A percentile compares a stretch with the other conserved stretches of the same genome.
phyloP scores from a whole-genome alignment of 179 eudicot species.

The Silene noctiflora region DNA sequence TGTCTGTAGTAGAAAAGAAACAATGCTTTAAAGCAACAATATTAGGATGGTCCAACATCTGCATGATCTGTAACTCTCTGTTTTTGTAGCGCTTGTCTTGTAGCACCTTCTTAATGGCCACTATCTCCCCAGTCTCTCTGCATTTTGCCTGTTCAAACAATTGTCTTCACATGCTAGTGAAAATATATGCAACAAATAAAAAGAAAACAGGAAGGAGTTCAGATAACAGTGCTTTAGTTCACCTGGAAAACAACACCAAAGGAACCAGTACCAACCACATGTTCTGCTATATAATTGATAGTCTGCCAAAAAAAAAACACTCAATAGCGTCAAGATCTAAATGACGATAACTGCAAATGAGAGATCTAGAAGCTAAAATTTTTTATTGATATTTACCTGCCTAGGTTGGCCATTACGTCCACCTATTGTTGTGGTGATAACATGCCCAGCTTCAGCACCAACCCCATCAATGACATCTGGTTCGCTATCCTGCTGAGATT shows the following conservation, averaged over 20 bases:
- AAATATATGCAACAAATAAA: constrained; percentile 9
- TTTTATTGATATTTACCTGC: constrained; percentile 50
- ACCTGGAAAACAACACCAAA: constrained; percentile 96
- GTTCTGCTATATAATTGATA: constrained; percentile 78
- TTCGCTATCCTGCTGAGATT: constrained; percentile 74
- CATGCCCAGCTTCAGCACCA: constrained; percentile 94
- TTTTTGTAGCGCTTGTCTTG: constrained; percentile 98
- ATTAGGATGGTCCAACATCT: constrained; percentile 96
- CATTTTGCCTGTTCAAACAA: constrained; percentile 68
- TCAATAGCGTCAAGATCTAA: constrained; percentile 12
- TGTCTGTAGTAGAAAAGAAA: constrained; percentile 81
- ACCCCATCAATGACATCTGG: constrained; percentile 72
- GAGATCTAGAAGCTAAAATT: constrained; percentile 15
- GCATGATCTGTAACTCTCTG: constrained; percentile 93
- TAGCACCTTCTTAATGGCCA: constrained; percentile 93
- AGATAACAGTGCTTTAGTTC: constrained; percentile 15
- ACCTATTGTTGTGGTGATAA: constrained; percentile 72
- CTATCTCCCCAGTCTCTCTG: constrained; percentile 93
- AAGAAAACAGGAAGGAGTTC: neutral
- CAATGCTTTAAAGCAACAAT: constrained; percentile 87
- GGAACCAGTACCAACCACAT: constrained; percentile 95
- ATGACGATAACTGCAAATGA: neutral
- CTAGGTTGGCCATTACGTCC: constrained; percentile 88
- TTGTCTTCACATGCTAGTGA: neutral
- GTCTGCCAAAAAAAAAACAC: constrained; percentile 31